Conservation (phyloP, 257 asterid genomes). For the Schizonepeta tenuifolia region DNA sequence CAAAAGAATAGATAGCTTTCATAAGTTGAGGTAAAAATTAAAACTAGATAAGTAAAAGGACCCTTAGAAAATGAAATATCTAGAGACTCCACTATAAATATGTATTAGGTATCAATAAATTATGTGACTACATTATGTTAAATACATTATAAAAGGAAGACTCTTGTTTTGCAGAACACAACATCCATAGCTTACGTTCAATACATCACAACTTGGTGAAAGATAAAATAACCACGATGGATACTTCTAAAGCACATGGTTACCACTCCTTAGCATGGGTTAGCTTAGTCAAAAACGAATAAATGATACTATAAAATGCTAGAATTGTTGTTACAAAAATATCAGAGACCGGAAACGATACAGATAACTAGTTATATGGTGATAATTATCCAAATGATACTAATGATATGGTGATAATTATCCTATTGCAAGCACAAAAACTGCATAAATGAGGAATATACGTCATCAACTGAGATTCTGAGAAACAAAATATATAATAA, state of each 20-base stretch:
- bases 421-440: no score
- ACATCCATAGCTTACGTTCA: not conserved
- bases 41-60: no score
- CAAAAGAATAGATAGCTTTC: not conserved
- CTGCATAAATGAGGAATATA: not conserved
- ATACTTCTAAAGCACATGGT: conserved; percentile 10
- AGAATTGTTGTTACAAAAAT: no score
- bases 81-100: not conserved
- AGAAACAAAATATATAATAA: no score
- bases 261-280: conserved; percentile 14
- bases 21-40: not conserved
- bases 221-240: not conserved
- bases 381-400: no score
- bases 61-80: not conserved
- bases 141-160: not conserved
- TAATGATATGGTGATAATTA: no score
- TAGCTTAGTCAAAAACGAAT: conserved; percentile 4
- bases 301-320: no score
- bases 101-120: not conserved
- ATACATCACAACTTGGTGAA: not conserved
- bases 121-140: not conserved
- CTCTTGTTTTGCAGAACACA: conserved; percentile 14
- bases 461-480: no score
- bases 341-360: no score
- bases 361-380: no score